Evolutionary conservation across 345 rosid genomes (phyloP), one percentile per base, ranked within the genome.

Genomic region (Acer campestre): DNA sequence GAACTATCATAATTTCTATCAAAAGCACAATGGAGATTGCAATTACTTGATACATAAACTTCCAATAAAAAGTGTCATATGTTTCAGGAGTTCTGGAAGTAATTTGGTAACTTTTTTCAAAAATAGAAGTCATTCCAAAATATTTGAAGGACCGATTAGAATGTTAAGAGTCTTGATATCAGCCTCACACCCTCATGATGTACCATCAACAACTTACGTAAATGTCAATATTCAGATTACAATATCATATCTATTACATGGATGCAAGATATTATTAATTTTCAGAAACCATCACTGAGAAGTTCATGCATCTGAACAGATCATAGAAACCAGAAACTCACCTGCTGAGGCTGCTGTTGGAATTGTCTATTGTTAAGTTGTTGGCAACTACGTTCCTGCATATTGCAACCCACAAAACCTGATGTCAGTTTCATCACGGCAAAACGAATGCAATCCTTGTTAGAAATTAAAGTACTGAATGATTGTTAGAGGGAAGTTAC

Each of bases 351-450:
- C 93, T 83, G 80, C 38, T 82, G 73, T 82, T 78, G 61, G 86
- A 76, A 59, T 68, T 75, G 63, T 66, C 85, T 53, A 87, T 59
- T 31, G 90, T 84, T 78, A 94, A 90, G 85, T 86, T 89, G 84
- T 92, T 93, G 83, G 84, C 94, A 58, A 94, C 87, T 35, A 93
- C 42, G 82, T 90, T 94, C 40, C 97, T 94, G 92, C 88, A 91
- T 53, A 82, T 31, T 18, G 14, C 7, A 70, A 62, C 79, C 71
- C 61, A 70, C 9, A 70, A 74, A 67, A 10, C 3, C 35, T 12
- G 7, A 10, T 31, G 40, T 64, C 27, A 82, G 72, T 72, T 74
- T 77, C 82, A 75, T n/a, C 53, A 51, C 53, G 27, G 40, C n/a
- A 23, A 58, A 58, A n/a, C 4, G 7, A 51, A 51, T 51, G n/a